Evolutionary conservation across 768 basidiomycete genomes (phyloP), one percentile per base, ranked within the genome.

Genomic region (Leccinum pellstonianum): DNA sequence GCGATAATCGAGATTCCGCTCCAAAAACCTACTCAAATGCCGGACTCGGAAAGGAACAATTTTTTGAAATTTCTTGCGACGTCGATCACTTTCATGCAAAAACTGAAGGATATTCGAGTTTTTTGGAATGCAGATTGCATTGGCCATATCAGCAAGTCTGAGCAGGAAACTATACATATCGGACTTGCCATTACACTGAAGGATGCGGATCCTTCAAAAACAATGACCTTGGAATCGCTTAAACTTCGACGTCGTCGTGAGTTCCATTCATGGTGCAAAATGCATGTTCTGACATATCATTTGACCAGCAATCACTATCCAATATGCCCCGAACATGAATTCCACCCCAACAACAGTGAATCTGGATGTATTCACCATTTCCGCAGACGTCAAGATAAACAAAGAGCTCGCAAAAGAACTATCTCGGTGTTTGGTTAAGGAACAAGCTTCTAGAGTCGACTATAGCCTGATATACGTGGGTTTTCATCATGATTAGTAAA

Each of bases 141-240:
- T 23, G 23, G 23, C 23, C 23, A 23, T 23, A 23, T 95, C 52
- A 79, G 77, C 41, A 95, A 93, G 75, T 75, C 79, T 1, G 66
- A 78, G 19, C 83, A 84, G 4, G 41, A 77, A 25, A 66, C 65
- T 75, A 25, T 25, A 25, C 25, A 1, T 5, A 62, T 89, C 19
- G 74, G 72, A 2, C 65, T 90, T 23, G 84, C 86, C 1, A 79
- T 77, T 60, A 80, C 80, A 5, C 72, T 93, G 49, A 83, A 80
- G 62, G 75, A 67, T 8, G 76, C 77, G 3, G 90, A 86, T 62
- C 77, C 79, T 6, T 33, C 5, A 3, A 76, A 75, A 17, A 83
- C 83, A 54, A 93, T 95, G 91, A 80, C 75, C 23, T 81, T 59
- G 19, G n/a, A 55, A 21, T 4, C 19, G 2, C n/a, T 46, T 29